Percentiles rank a stretch among this genome's conserved stretches.
These are phyloP conservation scores for Ajuga reptans DNA, from an alignment of 305 asterid genomes.

Conservation along the genomic window DNA sequence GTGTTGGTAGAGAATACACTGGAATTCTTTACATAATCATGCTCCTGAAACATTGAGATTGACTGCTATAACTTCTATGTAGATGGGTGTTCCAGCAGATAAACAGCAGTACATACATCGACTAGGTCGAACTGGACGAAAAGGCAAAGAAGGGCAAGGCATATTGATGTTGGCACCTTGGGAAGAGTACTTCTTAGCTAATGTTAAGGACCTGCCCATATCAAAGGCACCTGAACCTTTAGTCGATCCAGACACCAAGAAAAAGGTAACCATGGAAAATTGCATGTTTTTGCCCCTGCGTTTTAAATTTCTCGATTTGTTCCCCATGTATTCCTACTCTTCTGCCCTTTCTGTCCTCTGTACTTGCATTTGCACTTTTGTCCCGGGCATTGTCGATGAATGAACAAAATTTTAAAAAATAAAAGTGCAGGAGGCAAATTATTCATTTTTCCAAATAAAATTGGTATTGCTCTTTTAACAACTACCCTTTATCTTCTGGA, in stretches of 20 bases:
- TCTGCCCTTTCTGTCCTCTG: too few relatives aligned
- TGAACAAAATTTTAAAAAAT: too few relatives aligned
- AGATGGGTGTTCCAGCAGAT: conserved; percentile 91
- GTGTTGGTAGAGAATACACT: too few relatives aligned
- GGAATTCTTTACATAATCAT: background rate
- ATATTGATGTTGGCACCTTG: conserved; percentile 84
- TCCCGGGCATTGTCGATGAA: too few relatives aligned
- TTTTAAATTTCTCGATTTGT: too few relatives aligned
- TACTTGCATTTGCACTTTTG: too few relatives aligned
- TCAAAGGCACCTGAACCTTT: conserved; percentile 63
- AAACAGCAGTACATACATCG: conserved; percentile 88
- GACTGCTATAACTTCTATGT: conserved; percentile 9
- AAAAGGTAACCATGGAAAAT: conserved; percentile 37
- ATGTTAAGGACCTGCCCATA: conserved; percentile 64
- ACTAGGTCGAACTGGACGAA: conserved; percentile 94
- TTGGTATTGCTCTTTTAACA: background rate
- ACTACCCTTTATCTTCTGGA: background rate
- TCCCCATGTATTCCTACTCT: too few relatives aligned
- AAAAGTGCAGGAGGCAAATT: too few relatives aligned
- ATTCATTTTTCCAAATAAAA: background rate
- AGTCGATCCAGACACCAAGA: conserved; percentile 72
- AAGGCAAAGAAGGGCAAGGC: conserved; percentile 94
- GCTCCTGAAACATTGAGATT: background rate
- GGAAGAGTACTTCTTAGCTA: conserved; percentile 88
- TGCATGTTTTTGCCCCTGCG: too few relatives aligned